Evolutionary conservation across 2,329 filamentous ascomycete species (phyloP).

Genomic region (Pseudogymnoascus pannorum): DNA sequence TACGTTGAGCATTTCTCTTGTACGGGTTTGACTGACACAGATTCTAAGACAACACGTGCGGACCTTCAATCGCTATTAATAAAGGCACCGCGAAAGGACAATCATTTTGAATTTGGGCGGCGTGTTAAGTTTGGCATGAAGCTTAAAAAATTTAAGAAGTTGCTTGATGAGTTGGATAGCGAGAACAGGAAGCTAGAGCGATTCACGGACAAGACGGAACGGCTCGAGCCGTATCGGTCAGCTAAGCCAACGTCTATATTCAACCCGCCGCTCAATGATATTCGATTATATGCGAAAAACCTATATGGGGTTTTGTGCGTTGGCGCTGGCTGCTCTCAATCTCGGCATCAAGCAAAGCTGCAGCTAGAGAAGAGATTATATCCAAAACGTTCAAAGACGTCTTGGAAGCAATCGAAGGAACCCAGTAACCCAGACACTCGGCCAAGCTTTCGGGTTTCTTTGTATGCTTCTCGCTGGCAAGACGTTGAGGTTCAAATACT

Average conservation of each 20-base stretch:
- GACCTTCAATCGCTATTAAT: not conserved
- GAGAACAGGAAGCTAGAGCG: conserved; percentile 1
- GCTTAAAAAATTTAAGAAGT: conserved; percentile 1
- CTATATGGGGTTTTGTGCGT: not conserved
- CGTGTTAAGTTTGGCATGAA: not conserved
- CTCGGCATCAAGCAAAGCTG: conserved; percentile 3
- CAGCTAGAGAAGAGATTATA: conserved; percentile 1
- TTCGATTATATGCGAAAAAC: not conserved
- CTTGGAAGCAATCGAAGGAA: conserved; percentile 1
- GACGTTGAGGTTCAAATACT: conserved; percentile 1
- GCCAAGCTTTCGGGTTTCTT: not conserved
- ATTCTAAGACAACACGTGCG: conserved; percentile 5
- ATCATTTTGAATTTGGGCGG: not conserved
- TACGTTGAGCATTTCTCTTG: not conserved
- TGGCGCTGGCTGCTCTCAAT: not conserved
- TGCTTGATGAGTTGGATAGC: not conserved
- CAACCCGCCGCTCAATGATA: not conserved
- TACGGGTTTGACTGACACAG: not conserved
- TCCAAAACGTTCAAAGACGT: not conserved
- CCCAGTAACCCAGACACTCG: not conserved
- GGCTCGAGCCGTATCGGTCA: not conserved
- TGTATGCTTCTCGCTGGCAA: conserved; percentile 6
- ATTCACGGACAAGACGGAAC: conserved; percentile 1
- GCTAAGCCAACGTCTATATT: conserved; percentile 3
- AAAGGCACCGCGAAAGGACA: conserved; percentile 4